Evolutionary conservation across 2,329 filamentous ascomycete species (phyloP).

Genomic region (Chaetomium sp.): DNA sequence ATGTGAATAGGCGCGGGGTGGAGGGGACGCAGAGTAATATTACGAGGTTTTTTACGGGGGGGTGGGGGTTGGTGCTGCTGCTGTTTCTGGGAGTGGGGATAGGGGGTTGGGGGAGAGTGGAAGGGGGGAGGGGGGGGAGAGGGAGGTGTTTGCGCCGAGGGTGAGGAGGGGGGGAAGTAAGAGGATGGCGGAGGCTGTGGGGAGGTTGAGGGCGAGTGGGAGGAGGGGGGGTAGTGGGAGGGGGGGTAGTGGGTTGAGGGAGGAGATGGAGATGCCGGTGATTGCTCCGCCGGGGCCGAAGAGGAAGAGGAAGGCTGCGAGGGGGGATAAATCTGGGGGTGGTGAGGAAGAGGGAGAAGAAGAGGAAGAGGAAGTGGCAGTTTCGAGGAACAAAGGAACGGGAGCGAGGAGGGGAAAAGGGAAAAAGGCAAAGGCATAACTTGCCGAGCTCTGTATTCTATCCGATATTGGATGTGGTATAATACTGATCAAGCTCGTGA

Average conservation of each 20-base stretch:
- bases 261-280: constrained; percentile 17
- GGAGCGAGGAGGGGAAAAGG: neutral
- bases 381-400: constrained; percentile 5
- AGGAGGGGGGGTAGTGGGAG: neutral
- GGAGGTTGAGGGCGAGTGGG: constrained; percentile 25
- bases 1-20: constrained; percentile 82
- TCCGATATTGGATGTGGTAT: no score
- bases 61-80: constrained; percentile 40
- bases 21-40: constrained; percentile 97
- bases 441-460: no score
- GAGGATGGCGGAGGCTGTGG: constrained; percentile 30
- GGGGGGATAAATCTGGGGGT: constrained; percentile 10
- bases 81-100: no score
- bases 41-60: constrained; percentile 81
- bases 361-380: constrained; percentile 2
- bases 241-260: constrained; percentile 3
- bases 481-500: no score
- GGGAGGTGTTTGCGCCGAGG: constrained; percentile 26
- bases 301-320: constrained; percentile 31
- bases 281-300: constrained; percentile 17
- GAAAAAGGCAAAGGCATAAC: neutral
- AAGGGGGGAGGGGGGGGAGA: no score
- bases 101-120: no score
- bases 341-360: constrained; percentile 3
- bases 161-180: constrained; percentile 23